Evolutionary conservation across 1,284 basidiomycete species (phyloP).

Genomic region (Paramarasmius palmivorus): DNA sequence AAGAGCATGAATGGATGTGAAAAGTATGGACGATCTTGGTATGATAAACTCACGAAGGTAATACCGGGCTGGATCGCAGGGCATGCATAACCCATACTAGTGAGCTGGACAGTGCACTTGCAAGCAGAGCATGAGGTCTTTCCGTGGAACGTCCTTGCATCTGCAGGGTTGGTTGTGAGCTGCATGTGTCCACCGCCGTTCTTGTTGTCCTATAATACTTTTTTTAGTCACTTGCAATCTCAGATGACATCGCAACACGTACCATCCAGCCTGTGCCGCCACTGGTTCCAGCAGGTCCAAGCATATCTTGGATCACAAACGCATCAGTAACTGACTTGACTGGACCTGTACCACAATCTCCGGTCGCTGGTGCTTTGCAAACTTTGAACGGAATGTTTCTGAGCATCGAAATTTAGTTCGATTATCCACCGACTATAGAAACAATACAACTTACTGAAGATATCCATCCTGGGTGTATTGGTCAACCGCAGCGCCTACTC

Average conservation of each 20-base stretch:
- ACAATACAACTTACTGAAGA: conserved; percentile 2
- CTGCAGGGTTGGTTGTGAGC: background rate
- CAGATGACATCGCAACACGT: too few relatives aligned
- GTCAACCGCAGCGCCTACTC: background rate
- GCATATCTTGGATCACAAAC: conserved; percentile 1
- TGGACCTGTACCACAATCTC: conserved; percentile 5
- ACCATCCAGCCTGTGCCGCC: conserved; percentile 2
- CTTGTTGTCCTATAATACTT: conserved; percentile 3
- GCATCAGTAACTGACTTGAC: background rate
- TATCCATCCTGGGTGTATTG: conserved; percentile 6
- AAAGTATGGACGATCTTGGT: background rate
- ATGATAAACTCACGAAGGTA: conserved; percentile 4
- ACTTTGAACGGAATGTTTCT: conserved; percentile 8
- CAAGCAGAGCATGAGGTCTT: conserved; percentile 4
- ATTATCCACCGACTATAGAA: background rate
- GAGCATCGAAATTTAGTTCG: background rate
- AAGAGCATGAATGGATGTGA: background rate
- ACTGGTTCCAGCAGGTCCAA: background rate
- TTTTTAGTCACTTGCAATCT: too few relatives aligned
- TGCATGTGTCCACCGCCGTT: background rate
- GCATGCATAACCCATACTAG: background rate
- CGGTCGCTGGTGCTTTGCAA: background rate
- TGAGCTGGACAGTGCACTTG: conserved; percentile 3
- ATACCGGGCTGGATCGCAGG: conserved; percentile 4
- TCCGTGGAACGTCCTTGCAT: conserved; percentile 2